Percentiles rank a stretch among this genome's conserved stretches.
Conservation (phyloP, 192 early-diverging fungal species). For the Mycoemilia scoparia region DNA sequence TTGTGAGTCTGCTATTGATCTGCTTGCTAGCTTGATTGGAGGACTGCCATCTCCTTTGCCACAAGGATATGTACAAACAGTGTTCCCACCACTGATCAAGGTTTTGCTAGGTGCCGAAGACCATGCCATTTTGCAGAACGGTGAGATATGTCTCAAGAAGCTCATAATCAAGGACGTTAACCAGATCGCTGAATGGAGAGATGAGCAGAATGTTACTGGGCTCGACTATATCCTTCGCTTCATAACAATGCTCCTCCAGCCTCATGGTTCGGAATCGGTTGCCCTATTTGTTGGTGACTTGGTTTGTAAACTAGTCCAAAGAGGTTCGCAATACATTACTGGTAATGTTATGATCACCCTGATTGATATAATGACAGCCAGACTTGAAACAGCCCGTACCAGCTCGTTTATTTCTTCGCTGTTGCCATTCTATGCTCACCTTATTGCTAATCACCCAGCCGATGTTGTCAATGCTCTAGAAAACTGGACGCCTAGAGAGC, state of each 20-base stretch:
- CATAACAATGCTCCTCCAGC: conserved; percentile 59
- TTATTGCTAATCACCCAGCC: conserved; percentile 46
- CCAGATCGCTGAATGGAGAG: conserved; percentile 59
- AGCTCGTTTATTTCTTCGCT: conserved; percentile 72
- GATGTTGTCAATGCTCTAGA: conserved; percentile 59
- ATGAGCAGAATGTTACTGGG: conserved; percentile 30
- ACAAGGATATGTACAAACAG: conserved; percentile 39
- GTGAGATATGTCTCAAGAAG: conserved; percentile 63
- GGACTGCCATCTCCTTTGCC: conserved; percentile 58
- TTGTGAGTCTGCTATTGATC: conserved; percentile 35
- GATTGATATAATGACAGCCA: conserved; percentile 51
- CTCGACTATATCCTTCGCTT: conserved; percentile 66
- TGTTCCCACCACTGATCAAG: conserved; percentile 70
- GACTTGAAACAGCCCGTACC: conserved; percentile 51
- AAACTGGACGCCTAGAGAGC: conserved; percentile 10
- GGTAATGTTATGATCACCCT: conserved; percentile 44
- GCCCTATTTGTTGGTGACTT: conserved; percentile 82
- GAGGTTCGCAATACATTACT: conserved; percentile 24
- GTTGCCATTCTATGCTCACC: conserved; percentile 71
- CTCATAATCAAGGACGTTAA: conserved; percentile 60
- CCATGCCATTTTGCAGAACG: conserved; percentile 68
- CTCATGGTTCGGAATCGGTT: conserved; percentile 56
- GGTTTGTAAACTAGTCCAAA: conserved; percentile 68
- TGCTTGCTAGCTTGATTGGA: conserved; percentile 52
- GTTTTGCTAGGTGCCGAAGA: conserved; percentile 51